Evolutionary conservation across 768 basidiomycete species (phyloP).

Genomic region (Calocera viscosa): DNA sequence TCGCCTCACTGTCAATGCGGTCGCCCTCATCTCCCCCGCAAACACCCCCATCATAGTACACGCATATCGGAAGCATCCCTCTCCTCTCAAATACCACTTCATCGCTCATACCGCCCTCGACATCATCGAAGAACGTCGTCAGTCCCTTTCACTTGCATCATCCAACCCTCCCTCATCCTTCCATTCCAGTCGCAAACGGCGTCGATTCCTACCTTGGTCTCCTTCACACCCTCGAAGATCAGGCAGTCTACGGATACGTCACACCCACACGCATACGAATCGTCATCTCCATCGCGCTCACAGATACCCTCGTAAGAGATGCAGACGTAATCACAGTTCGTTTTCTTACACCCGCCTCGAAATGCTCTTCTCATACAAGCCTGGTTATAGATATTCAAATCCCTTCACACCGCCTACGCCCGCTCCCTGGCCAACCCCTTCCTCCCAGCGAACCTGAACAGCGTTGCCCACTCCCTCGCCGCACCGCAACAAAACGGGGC

Average conservation of each 20-base stretch:
- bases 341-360: slow-evolving; percentile 9
- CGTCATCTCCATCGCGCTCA: slow-evolving; percentile 62
- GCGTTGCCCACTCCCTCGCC: background rate
- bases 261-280: slow-evolving; percentile 83
- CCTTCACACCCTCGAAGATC: slow-evolving; percentile 83
- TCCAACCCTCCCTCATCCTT: slow-evolving; percentile 15
- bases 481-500: slow-evolving; percentile 37
- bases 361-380: background rate
- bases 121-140: slow-evolving; percentile 84
- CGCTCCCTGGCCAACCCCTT: slow-evolving; percentile 77
- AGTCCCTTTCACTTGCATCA: slow-evolving; percentile 22
- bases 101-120: slow-evolving; percentile 83
- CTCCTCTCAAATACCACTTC: slow-evolving; percentile 71
- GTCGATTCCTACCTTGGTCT: slow-evolving; percentile 73
- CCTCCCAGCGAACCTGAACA: slow-evolving; percentile 30
- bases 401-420: slow-evolving; percentile 79
- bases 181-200: background rate
- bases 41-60: slow-evolving; percentile 72
- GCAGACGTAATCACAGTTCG: slow-evolving; percentile 63
- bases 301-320: slow-evolving; percentile 72
- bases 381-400: slow-evolving; percentile 62
- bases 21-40: slow-evolving; percentile 73
- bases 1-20: slow-evolving; percentile 43
- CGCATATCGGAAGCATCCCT: slow-evolving; percentile 41
- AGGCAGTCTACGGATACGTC: slow-evolving; percentile 84